These are phyloP conservation scores for Agarophyton chilense DNA, from an alignment of 23 red algal genomes.

Conservation along the genomic window DNA sequence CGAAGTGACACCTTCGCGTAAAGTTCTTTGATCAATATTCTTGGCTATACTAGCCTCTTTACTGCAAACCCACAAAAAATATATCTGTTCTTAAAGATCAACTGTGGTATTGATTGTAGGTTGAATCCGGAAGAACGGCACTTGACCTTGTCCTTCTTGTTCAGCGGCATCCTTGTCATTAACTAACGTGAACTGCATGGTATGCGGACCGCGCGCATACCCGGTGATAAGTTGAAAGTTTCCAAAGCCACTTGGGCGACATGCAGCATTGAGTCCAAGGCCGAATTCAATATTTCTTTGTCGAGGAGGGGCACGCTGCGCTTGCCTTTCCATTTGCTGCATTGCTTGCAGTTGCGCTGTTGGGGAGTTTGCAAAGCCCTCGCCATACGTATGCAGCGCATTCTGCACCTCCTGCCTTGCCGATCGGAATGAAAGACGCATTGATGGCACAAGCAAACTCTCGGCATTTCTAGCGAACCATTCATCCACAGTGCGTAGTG, in stretches of 20 bases:
- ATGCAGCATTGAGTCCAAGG: slow-evolving; percentile 82
- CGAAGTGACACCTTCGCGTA: neutral
- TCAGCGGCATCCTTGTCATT: slow-evolving; percentile 96
- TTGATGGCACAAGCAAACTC: slow-evolving; percentile 77
- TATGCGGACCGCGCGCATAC: slow-evolving; percentile 85
- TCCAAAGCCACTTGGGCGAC: slow-evolving; percentile 91
- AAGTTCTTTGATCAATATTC: neutral
- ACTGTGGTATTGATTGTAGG: slow-evolving; percentile 92
- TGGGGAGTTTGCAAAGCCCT: slow-evolving; percentile 86
- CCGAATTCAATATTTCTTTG: slow-evolving; percentile 84
- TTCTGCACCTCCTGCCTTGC: slow-evolving; percentile 82
- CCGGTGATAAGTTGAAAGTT: slow-evolving; percentile 94
- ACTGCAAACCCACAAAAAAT: slow-evolving; percentile 3
- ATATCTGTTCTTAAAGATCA: slow-evolving; percentile 40
- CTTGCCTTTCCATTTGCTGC: slow-evolving; percentile 91
- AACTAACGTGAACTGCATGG: slow-evolving; percentile 84
- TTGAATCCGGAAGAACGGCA: slow-evolving; percentile 91
- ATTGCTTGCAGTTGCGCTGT: slow-evolving; percentile 95
- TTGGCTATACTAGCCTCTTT: neutral
- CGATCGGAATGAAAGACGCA: slow-evolving; percentile 85
- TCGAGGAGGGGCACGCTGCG: slow-evolving; percentile 68
- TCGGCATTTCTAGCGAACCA: slow-evolving; percentile 90
- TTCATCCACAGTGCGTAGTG: slow-evolving; percentile 77
- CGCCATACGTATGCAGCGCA: slow-evolving; percentile 72
- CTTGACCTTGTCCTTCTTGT: slow-evolving; percentile 96